Base-by-base conservation (phyloP, 140 eudicot species). In the Bidens hawaiensis region DNA sequence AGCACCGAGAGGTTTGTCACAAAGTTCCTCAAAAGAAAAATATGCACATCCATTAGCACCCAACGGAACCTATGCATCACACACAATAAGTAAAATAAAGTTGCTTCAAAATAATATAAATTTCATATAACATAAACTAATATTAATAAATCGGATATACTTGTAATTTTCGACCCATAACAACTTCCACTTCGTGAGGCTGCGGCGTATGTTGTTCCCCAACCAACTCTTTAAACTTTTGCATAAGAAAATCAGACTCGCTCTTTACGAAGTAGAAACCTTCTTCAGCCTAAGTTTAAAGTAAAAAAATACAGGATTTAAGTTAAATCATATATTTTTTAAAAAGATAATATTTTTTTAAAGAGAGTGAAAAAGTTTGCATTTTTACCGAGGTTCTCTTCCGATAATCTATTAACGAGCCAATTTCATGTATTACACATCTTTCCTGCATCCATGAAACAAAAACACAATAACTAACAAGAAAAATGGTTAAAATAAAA, bases 1-100 rank as follows among this genome's bases (percentile, higher is more conserved):
- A 14, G 99, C 99, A n/a, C 96, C 99, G 71, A 85, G 90, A 52
- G 99, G 99, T 75, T 76, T 85, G 72, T 93, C 91, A 53, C 98
- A 91, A 3, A 91, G 91, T 58, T 87, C 96, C 67, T 91, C 91
- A 69, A 91, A 91, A 3, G 86, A 78, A 45, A 91, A 87, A 74
- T 78, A 91, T 4, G 96, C 96, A 74, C 98, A 91, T 72, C 95
- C 94, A 64, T 91, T 84, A 15, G 94, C 98, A 71, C 94, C 96
- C 63, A 84, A 40, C 6, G 90, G 96, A 38, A 87, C 91, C 96
- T 91, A 57, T 1, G 6, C 33, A 28, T 55, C 42, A 52, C 16
- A 56, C 27, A 28, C 7, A 16, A 67, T 10, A 49, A 36, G 13
- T 14, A 56, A 21, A 19, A 50, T 18, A 63, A 14, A 18, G 15